phyloP scores from a whole-genome alignment of 2,329 filamentous ascomycete species.

The Rhinocladiella similis region DNA sequence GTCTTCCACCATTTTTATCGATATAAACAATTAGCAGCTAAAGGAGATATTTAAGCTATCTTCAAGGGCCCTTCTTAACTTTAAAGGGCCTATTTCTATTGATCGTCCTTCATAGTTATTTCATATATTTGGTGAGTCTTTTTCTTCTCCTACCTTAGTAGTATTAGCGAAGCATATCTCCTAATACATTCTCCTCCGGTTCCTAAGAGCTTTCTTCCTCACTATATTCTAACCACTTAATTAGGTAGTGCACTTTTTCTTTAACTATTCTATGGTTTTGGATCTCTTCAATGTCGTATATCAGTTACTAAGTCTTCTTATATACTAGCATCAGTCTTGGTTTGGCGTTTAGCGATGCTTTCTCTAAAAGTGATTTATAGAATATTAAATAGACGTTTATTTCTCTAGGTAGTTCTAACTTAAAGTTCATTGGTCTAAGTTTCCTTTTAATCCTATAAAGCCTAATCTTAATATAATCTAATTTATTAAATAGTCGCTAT shows the following conservation, averaged over 20 bases:
- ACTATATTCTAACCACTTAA: constrained; percentile 14
- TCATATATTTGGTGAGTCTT: too few relatives aligned
- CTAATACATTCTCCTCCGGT: not conserved
- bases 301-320: not conserved
- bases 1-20: not conserved
- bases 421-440: constrained; percentile 10
- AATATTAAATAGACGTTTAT: constrained; percentile 16
- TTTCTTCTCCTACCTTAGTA: too few relatives aligned
- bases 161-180: not conserved
- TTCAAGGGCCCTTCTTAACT: too few relatives aligned
- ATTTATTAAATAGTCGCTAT: constrained; percentile 13
- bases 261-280: not conserved
- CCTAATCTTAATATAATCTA: constrained; percentile 14
- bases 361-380: constrained; percentile 13
- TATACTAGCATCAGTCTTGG: not conserved
- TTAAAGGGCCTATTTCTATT: too few relatives aligned
- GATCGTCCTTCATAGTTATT: too few relatives aligned
- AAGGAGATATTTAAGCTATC: too few relatives aligned
- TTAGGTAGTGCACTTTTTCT: constrained; percentile 4
- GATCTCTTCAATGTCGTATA: not conserved
- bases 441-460: constrained; percentile 15
- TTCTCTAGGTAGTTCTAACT: constrained; percentile 10
- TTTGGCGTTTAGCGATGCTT: not conserved
- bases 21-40: too few relatives aligned
- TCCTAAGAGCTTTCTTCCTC: constrained; percentile 5